Evolutionary conservation across 345 rosid genomes (phyloP).

Genomic region (Xanthoceras sorbifolium): DNA sequence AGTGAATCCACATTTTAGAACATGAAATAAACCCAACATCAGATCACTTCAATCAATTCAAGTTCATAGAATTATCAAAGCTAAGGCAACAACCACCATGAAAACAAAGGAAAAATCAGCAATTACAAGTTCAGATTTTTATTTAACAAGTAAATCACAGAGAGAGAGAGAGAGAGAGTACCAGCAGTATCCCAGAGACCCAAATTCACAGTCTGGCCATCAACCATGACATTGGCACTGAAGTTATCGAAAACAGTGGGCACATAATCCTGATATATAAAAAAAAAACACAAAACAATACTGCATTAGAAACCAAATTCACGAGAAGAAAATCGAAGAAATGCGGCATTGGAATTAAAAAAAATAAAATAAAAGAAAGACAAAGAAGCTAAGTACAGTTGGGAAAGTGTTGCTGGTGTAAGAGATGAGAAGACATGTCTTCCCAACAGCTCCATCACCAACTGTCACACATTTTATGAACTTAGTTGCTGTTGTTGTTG

Average conservation of each 20-base stretch:
- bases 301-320: neutral
- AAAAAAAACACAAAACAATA: constrained; percentile 10
- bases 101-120: neutral
- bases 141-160: neutral
- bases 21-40: constrained; percentile 7
- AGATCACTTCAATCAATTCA: constrained; percentile 11
- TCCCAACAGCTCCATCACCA: constrained; percentile 95
- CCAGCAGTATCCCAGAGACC: constrained; percentile 98
- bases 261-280: constrained; percentile 56
- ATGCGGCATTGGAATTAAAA: neutral
- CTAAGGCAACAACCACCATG: neutral
- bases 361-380: neutral
- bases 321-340: neutral
- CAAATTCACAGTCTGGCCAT: constrained; percentile 79
- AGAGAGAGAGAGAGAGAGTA: constrained; percentile 31
- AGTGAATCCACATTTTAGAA: constrained; percentile 12
- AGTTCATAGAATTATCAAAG: neutral
- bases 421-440: constrained; percentile 87
- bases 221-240: constrained; percentile 89
- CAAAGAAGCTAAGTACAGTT: constrained; percentile 38
- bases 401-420: constrained; percentile 92
- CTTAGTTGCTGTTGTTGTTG: constrained; percentile 44
- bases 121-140: constrained; percentile 15
- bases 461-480: constrained; percentile 92
- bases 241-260: constrained; percentile 90